phyloP scores from a whole-genome alignment of 1,139 yeast genomes.

The Sporopachydermia cereana region DNA sequence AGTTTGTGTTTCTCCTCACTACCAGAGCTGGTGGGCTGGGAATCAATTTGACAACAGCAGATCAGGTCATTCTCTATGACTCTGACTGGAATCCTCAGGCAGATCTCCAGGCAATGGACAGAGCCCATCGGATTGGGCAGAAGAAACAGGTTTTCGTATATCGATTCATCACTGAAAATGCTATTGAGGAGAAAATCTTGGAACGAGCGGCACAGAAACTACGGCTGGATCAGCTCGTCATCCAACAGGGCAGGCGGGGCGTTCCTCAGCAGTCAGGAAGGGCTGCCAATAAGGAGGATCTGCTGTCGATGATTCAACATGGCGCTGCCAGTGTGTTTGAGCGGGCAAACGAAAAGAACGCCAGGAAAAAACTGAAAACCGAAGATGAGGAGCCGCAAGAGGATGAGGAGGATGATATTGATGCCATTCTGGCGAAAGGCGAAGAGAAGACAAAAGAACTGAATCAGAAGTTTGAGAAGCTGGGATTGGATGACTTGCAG shows the following conservation, averaged over 20 bases:
- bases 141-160: slow-evolving; percentile 71
- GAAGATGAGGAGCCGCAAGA: slow-evolving; percentile 18
- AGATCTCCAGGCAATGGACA: slow-evolving; percentile 79
- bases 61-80: slow-evolving; percentile 60
- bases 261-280: slow-evolving; percentile 28
- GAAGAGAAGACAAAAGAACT: slow-evolving; percentile 53
- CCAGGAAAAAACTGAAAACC: slow-evolving; percentile 10
- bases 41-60: slow-evolving; percentile 67
- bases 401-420: slow-evolving; percentile 41
- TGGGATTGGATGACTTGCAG: slow-evolving; percentile 67
- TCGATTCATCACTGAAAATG: slow-evolving; percentile 66
- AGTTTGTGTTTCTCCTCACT: slow-evolving; percentile 60
- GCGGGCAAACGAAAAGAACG: slow-evolving; percentile 12
- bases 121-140: slow-evolving; percentile 83
- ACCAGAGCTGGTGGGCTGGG: slow-evolving; percentile 88
- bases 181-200: slow-evolving; percentile 69
- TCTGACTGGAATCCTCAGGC: slow-evolving; percentile 88
- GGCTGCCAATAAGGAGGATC: slow-evolving; percentile 53
- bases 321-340: slow-evolving; percentile 62
- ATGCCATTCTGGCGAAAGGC: slow-evolving; percentile 45
- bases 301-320: slow-evolving; percentile 67
- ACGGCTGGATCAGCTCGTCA: slow-evolving; percentile 68
- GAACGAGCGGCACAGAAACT: slow-evolving; percentile 74
- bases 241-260: slow-evolving; percentile 56
- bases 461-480: slow-evolving; percentile 49